A percentile compares a stretch with the other conserved stretches of the same genome.
Evolutionary conservation across 2,329 filamentous ascomycete genomes (phyloP).

Genomic region (Fusarium mundagurra): DNA sequence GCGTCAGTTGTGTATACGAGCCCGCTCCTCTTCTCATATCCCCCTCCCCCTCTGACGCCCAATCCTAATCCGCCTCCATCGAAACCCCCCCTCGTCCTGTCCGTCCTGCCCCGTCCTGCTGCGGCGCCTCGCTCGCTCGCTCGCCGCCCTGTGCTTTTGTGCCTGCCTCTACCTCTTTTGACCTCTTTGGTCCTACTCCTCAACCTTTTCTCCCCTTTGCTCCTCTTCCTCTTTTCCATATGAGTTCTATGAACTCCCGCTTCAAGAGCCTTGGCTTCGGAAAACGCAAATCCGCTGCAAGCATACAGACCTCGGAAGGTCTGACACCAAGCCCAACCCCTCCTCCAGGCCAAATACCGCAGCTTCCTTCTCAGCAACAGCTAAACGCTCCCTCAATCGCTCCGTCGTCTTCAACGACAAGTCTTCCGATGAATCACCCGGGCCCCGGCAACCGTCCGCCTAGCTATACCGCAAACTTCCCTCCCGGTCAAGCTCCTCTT

Average conservation of each 20-base stretch:
- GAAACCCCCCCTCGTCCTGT: conserved; percentile 36
- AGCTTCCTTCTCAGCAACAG: conserved; percentile 57
- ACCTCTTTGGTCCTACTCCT: conserved; percentile 41
- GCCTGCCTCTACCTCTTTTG: conserved; percentile 37
- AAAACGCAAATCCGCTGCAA: conserved; percentile 78
- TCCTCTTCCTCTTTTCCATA: conserved; percentile 53
- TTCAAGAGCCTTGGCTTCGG: conserved; percentile 84
- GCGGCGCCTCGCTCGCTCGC: conserved; percentile 36
- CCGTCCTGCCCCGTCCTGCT: conserved; percentile 34
- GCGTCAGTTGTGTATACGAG: too few species aligned
- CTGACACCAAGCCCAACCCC: conserved; percentile 46
- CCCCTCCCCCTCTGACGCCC: conserved; percentile 30
- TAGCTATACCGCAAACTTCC: conserved; percentile 69
- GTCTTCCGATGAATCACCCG: conserved; percentile 70
- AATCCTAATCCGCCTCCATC: conserved; percentile 29
- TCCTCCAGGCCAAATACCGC: conserved; percentile 61
- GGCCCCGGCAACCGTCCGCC: conserved; percentile 69
- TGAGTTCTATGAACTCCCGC: conserved; percentile 83
- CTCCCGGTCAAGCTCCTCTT: conserved; percentile 57
- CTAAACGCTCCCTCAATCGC: conserved; percentile 50
- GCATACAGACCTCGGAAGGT: conserved; percentile 63
- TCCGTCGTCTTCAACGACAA: conserved; percentile 57
- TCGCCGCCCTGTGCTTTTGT: conserved; percentile 30
- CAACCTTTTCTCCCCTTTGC: conserved; percentile 38
- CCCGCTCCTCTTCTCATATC: conserved; percentile 15